A percentile compares a stretch with the other conserved stretches of the same genome.
These are phyloP conservation scores for Penicillium sp. DNA, from an alignment of 2,329 filamentous ascomycete genomes.

Conservation along the genomic window DNA sequence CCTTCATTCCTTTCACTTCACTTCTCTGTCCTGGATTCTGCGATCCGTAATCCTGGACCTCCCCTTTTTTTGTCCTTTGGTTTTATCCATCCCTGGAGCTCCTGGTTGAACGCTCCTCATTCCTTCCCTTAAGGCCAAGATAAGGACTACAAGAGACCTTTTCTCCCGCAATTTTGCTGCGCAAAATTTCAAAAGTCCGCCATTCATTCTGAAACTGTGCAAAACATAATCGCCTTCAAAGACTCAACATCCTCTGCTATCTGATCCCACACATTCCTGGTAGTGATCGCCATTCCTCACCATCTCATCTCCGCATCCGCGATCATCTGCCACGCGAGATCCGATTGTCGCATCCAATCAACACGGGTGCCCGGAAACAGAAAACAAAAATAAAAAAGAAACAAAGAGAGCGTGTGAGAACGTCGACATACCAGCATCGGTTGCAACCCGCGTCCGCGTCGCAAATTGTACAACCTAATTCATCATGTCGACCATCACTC, in stretches of 20 bases:
- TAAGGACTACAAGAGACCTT: constrained; percentile 12
- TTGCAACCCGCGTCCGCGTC: background rate
- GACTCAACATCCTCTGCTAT: constrained; percentile 8
- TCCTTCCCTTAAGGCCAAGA: constrained; percentile 21
- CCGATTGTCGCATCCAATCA: constrained; percentile 14
- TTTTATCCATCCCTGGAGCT: constrained; percentile 23
- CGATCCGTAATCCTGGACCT: constrained; percentile 32
- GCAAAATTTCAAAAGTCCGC: constrained; percentile 20
- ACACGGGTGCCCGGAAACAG: background rate
- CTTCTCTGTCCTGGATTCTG: constrained; percentile 11
- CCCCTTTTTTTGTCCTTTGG: constrained; percentile 12
- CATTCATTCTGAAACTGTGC: constrained; percentile 21
- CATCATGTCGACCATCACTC: constrained; percentile 38
- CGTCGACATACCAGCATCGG: background rate
- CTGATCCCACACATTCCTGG: constrained; percentile 30
- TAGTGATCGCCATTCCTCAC: constrained; percentile 31
- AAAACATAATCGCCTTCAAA: constrained; percentile 7
- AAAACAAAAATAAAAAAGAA: constrained; percentile 4
- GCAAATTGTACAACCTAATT: constrained; percentile 3
- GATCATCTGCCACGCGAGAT: constrained; percentile 28
- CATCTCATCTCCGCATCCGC: constrained; percentile 22
- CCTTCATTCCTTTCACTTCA: constrained; percentile 19
- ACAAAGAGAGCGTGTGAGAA: background rate
- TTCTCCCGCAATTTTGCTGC: constrained; percentile 27
- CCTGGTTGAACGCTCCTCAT: constrained; percentile 39